Percentiles rank a stretch among this genome's conserved stretches.
phyloP scores from a whole-genome alignment of 2,329 filamentous ascomycete genomes.

The Epichloe bromicola region DNA sequence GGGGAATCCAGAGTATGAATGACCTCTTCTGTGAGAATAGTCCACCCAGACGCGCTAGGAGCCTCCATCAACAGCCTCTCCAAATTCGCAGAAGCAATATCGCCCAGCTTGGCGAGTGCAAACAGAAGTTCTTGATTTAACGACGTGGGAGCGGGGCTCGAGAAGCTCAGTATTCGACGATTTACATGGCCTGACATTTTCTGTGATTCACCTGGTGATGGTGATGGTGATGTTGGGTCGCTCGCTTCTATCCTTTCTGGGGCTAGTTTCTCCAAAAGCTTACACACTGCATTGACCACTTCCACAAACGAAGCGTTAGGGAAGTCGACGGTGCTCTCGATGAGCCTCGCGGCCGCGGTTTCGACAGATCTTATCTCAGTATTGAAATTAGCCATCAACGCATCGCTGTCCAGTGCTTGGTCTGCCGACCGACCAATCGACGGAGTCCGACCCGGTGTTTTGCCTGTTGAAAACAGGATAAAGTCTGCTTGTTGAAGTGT shows the following conservation, averaged over 20 bases:
- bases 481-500: constrained; percentile 89
- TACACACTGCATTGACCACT: constrained; percentile 63
- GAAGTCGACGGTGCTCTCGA: constrained; percentile 88
- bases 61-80: constrained; percentile 57
- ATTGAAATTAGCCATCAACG: constrained; percentile 53
- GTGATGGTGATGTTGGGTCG: constrained; percentile 8
- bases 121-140: constrained; percentile 51
- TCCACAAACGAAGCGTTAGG: constrained; percentile 70
- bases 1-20: constrained; percentile 36
- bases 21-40: constrained; percentile 45
- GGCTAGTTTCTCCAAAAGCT: constrained; percentile 42
- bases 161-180: constrained; percentile 34
- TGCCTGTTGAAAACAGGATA: constrained; percentile 56
- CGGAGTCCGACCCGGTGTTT: constrained; percentile 38
- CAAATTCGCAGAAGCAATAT: constrained; percentile 62
- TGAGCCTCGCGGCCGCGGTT: constrained; percentile 68
- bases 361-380: constrained; percentile 81
- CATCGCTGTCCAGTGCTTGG: constrained; percentile 32
- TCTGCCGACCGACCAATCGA: constrained; percentile 34
- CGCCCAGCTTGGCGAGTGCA: constrained; percentile 60
- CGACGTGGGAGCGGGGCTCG: constrained; percentile 29
- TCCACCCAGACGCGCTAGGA: constrained; percentile 64
- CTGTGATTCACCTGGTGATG: constrained; percentile 17
- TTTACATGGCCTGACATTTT: constrained; percentile 25
- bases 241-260: constrained; percentile 11